phyloP scores from a whole-genome alignment of 2,329 filamentous ascomycete species.

The Clarireedia monteithiana region DNA sequence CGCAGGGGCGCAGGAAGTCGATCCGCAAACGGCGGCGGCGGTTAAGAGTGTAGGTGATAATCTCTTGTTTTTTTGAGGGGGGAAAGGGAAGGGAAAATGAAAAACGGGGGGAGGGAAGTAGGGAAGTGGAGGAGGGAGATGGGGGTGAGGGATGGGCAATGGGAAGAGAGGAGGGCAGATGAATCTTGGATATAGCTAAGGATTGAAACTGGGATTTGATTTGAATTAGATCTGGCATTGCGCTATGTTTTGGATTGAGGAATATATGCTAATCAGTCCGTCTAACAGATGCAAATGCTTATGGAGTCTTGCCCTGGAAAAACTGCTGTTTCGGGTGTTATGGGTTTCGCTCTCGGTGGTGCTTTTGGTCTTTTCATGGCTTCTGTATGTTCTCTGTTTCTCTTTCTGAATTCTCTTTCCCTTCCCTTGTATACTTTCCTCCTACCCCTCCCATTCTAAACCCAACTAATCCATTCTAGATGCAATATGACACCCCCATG shows the following conservation, averaged over 20 bases:
- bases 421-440: neutral
- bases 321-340: conserved; percentile 79
- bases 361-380: conserved; percentile 98
- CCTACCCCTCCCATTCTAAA: neutral
- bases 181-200: neutral
- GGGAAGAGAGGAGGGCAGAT: neutral
- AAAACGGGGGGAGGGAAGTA: neutral
- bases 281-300: conserved; percentile 27
- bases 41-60: conserved; percentile 25
- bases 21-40: conserved; percentile 26
- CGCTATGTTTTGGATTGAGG: neutral
- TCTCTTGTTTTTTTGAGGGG: too few relatives aligned
- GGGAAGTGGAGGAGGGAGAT: neutral
- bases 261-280: neutral
- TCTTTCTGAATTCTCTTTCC: neutral
- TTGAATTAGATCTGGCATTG: neutral
- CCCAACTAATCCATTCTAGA: conserved; percentile 44
- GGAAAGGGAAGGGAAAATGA: too few relatives aligned
- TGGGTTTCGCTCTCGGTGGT: conserved; percentile 90
- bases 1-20: conserved; percentile 13
- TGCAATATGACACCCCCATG: conserved; percentile 95
- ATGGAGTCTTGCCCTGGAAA: conserved; percentile 95
- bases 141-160: neutral
- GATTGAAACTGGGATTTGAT: neutral
- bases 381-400: conserved; percentile 53